Conservation (phyloP, 2,329 filamentous ascomycete species). For the Diaporthe sp. region DNA sequence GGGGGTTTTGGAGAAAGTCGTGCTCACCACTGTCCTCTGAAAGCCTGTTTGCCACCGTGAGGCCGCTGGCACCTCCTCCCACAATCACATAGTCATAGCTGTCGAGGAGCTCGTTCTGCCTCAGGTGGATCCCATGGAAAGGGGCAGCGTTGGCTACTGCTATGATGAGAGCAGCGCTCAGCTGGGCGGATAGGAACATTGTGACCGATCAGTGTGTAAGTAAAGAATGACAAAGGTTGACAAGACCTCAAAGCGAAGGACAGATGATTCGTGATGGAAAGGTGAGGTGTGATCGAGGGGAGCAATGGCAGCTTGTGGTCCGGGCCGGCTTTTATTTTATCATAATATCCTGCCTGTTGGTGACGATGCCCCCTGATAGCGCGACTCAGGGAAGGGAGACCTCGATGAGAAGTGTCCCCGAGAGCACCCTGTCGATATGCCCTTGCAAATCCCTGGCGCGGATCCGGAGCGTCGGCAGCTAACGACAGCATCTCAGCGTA, state of each 20-base stretch:
- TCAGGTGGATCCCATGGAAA: conserved; percentile 21
- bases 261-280: not conserved
- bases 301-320: not conserved
- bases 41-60: conserved; percentile 42
- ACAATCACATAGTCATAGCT: conserved; percentile 34
- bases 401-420: not conserved
- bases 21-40: conserved; percentile 39
- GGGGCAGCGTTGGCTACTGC: conserved; percentile 23
- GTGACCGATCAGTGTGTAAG: not conserved
- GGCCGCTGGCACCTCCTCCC: conserved; percentile 33
- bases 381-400: conserved; percentile 13
- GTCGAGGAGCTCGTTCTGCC: conserved; percentile 6
- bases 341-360: not conserved
- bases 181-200: conserved; percentile 12
- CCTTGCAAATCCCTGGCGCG: conserved; percentile 23
- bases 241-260: conserved; percentile 10
- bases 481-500: conserved; percentile 4
- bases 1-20: too few relatives aligned
- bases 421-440: conserved; percentile 2
- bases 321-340: conserved; percentile 9
- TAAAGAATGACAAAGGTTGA: conserved; percentile 7
- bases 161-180: conserved; percentile 7
- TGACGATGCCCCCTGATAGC: not conserved
- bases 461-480: conserved; percentile 20
- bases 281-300: not conserved